Evolutionary conservation across 148 eudicot genomes (phyloP).

Genomic region (Silene latifolia): DNA sequence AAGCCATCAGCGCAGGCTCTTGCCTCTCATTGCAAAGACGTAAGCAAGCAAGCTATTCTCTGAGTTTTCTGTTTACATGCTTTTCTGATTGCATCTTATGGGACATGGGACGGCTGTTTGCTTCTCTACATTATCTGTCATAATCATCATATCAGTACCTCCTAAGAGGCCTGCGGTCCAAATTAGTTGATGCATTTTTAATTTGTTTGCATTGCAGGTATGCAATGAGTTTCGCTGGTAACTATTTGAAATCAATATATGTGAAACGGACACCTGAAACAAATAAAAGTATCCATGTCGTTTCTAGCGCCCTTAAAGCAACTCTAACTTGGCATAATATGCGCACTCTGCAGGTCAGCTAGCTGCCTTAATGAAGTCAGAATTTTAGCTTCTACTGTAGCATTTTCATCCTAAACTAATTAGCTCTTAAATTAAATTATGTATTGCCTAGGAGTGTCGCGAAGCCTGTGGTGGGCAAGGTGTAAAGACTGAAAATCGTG

Average conservation of each 20-base stretch:
- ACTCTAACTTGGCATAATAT: slow-evolving; percentile 88
- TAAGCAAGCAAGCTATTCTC: slow-evolving; percentile 42
- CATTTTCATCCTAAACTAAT: not conserved
- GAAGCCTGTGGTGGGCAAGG: slow-evolving; percentile 99
- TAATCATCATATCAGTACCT: too few relatives aligned
- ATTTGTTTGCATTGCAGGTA: slow-evolving; percentile 55
- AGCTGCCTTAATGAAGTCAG: slow-evolving; percentile 7
- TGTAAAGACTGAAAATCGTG: slow-evolving; percentile 84
- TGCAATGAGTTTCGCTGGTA: slow-evolving; percentile 92
- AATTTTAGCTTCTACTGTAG: not conserved
- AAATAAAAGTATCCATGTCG: slow-evolving; percentile 66
- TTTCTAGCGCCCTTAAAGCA: slow-evolving; percentile 94
- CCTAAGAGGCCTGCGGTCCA: not conserved
- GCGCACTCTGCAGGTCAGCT: slow-evolving; percentile 89
- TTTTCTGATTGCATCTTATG: not conserved
- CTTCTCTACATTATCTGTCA: too few relatives aligned
- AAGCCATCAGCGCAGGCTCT: slow-evolving; percentile 84
- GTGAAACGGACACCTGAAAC: slow-evolving; percentile 77
- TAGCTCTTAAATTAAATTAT: not conserved
- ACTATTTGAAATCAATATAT: slow-evolving; percentile 71
- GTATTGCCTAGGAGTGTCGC: slow-evolving; percentile 70
- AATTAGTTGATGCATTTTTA: not conserved
- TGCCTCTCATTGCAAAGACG: slow-evolving; percentile 98
- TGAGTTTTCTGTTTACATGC: not conserved
- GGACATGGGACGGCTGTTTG: too few relatives aligned